These are phyloP conservation scores for Tylopilus felleus DNA, from an alignment of 768 basidiomycete genomes.

Conservation along the genomic window DNA sequence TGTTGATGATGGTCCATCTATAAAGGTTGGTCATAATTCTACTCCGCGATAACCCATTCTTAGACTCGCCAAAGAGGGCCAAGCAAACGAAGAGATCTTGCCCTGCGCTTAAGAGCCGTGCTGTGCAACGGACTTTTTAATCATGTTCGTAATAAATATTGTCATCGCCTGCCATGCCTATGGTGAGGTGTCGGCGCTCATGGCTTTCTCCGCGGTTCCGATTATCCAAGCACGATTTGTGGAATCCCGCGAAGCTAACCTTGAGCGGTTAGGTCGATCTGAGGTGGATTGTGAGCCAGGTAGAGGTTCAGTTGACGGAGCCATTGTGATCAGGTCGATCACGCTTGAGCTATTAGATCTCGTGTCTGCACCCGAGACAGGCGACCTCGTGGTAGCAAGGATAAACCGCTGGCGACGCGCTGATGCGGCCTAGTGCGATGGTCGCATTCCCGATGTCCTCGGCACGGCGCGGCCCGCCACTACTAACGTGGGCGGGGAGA, in stretches of 20 bases:
- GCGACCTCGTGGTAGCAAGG: conserved; percentile 22
- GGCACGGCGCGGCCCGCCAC: conserved; percentile 8
- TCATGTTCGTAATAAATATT: conserved; percentile 16
- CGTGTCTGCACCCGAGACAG: conserved; percentile 12
- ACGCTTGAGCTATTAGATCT: background rate
- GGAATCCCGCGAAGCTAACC: conserved; percentile 26
- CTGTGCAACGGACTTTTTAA: conserved; percentile 28
- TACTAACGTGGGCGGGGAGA: conserved; percentile 2
- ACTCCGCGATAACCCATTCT: conserved; percentile 27
- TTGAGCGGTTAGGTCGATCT: conserved; percentile 1
- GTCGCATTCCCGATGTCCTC: conserved; percentile 19
- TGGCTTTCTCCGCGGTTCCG: conserved; percentile 26
- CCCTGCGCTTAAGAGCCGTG: conserved; percentile 31
- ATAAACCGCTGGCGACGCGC: conserved; percentile 12
- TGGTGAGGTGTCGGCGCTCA: conserved; percentile 29
- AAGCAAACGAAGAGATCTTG: conserved; percentile 26
- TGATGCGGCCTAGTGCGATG: conserved; percentile 16
- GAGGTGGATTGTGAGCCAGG: background rate
- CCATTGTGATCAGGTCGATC: conserved; percentile 11
- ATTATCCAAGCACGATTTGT: conserved; percentile 7
- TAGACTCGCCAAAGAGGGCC: conserved; percentile 16
- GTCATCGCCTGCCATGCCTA: conserved; percentile 26
- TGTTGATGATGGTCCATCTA: conserved; percentile 23
- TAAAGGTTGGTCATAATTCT: conserved; percentile 23
- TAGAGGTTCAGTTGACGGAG: conserved; percentile 1